Percentiles rank a stretch among this genome's conserved stretches.
These are phyloP conservation scores for Suillus bovinus DNA, from an alignment of 768 basidiomycete genomes.

Conservation along the genomic window DNA sequence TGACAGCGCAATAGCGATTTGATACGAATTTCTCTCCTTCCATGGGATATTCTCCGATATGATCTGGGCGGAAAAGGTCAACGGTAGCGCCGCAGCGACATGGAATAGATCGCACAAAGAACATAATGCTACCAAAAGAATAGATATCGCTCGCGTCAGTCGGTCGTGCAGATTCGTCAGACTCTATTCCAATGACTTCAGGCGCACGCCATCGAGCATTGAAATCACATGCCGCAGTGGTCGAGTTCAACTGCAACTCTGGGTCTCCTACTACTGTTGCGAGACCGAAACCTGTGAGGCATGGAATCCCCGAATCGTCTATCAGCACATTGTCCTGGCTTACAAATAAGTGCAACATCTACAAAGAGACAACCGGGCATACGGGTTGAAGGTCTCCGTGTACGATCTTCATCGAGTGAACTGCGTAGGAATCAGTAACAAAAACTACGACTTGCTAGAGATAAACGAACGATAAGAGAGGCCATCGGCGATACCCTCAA, in stretches of 20 bases:
- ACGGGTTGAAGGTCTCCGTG: conserved; percentile 21
- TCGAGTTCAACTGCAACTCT: neutral
- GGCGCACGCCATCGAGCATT: conserved; percentile 42
- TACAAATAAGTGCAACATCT: neutral
- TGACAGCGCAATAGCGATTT: neutral
- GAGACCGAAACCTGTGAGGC: conserved; percentile 46
- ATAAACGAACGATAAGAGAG: conserved; percentile 14
- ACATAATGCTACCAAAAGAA: conserved; percentile 32
- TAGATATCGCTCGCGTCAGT: conserved; percentile 39
- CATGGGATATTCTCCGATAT: neutral
- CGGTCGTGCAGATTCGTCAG: conserved; percentile 19
- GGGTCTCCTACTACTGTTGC: conserved; percentile 37
- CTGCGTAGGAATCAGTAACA: conserved; percentile 2
- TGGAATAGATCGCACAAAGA: neutral
- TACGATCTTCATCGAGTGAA: conserved; percentile 16
- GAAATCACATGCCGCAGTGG: neutral
- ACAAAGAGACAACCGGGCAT: conserved; percentile 4
- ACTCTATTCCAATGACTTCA: conserved; percentile 23
- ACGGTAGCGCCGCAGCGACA: too few species aligned
- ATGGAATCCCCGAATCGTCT: conserved; percentile 26
- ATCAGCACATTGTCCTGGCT: conserved; percentile 22
- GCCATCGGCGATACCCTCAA: conserved; percentile 15
- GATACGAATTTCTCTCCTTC: neutral
- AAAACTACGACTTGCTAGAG: neutral
- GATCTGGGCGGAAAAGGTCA: neutral